Base-by-base conservation (phyloP, 1,284 basidiomycete species). In the Schizophyllum commune region DNA sequence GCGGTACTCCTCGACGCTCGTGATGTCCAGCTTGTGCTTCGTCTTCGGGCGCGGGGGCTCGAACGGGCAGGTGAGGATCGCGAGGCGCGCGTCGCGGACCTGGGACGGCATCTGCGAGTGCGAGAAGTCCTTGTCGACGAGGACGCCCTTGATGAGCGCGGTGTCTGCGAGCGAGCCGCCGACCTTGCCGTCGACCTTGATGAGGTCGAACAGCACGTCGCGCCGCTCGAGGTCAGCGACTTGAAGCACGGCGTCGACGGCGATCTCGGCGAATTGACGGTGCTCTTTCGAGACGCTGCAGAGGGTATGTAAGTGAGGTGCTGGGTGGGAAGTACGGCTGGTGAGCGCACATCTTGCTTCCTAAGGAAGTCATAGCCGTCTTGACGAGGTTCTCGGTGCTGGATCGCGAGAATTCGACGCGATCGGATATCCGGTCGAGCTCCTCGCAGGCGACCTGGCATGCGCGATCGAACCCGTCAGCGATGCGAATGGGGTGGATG, bases 71-170 rank as follows among this genome's bases (percentile, higher is more conserved):
- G 96, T 99, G 59, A 99, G 85, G 72, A 99, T 99, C 61, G 96
- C 96, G 63, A 99, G 83, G 67, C 89, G 89, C 63, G 97, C 96
- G 73, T 99, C 92, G 67, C 81, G 83, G 66, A 99, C 88, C 55
- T 79, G 82, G 62, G 85, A 86, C 9, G 96, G 96, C 96, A 99
- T 99, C 77, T 98, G 95, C 8, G 96, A 92, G 72, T 99, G 96
- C 21, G 95, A 98, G 89, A 99, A 96, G 79, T 99, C 96, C 78
- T 99, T 98, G 87, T 99, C 96, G 73, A 99, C 86, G 66, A 99
- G 91, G 53, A 99, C 96, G 69, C 96, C 96, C 69, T 92, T 90
- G 74, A 97, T 95, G 67, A 97, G 84, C 33, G 84, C 83, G 7
- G 94, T 98, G 76, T 99, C 97, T 34, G 94, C 94, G 56, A 99